Percentiles rank a stretch among this genome's conserved stretches.
These are phyloP conservation scores for Boletus subparvulus DNA, from an alignment of 768 basidiomycete genomes.

Conservation along the genomic window DNA sequence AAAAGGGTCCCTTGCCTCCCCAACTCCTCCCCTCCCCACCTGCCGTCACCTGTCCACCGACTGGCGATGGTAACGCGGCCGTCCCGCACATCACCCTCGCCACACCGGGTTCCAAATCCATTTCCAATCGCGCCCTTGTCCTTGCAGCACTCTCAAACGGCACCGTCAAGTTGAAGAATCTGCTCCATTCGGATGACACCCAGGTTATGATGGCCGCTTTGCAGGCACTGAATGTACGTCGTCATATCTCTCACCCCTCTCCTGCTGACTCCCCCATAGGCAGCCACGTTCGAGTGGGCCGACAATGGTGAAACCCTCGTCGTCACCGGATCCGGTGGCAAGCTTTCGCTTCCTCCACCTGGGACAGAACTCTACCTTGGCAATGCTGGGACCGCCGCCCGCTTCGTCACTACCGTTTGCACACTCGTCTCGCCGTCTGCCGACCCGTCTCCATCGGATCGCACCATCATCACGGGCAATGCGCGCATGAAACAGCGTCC, in stretches of 20 bases:
- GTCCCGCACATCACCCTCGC: conserved; percentile 59
- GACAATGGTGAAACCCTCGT: conserved; percentile 95
- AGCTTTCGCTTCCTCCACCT: conserved; percentile 69
- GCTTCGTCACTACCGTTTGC: conserved; percentile 96
- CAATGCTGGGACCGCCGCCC: conserved; percentile 96
- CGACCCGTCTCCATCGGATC: conserved; percentile 36
- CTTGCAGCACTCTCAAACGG: conserved; percentile 90
- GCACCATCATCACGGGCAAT: conserved; percentile 92
- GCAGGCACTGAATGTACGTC: conserved; percentile 72
- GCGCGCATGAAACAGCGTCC: conserved; percentile 99
- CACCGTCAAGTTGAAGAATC: conserved; percentile 82
- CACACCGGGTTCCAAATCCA: conserved; percentile 95
- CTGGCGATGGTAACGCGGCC: neutral
- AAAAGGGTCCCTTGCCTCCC: conserved; percentile 18
- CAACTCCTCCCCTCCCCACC: conserved; percentile 18
- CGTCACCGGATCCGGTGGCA: conserved; percentile 83
- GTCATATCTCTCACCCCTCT: neutral
- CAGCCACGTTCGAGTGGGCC: conserved; percentile 92
- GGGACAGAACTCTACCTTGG: conserved; percentile 92
- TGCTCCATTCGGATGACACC: conserved; percentile 96
- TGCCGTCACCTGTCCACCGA: neutral
- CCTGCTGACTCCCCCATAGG: conserved; percentile 43
- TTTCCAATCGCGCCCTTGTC: conserved; percentile 92
- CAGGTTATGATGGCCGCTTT: conserved; percentile 99
- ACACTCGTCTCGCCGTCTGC: conserved; percentile 65